Evolutionary conservation across 345 rosid genomes (phyloP).

Genomic region (Viola odorata): DNA sequence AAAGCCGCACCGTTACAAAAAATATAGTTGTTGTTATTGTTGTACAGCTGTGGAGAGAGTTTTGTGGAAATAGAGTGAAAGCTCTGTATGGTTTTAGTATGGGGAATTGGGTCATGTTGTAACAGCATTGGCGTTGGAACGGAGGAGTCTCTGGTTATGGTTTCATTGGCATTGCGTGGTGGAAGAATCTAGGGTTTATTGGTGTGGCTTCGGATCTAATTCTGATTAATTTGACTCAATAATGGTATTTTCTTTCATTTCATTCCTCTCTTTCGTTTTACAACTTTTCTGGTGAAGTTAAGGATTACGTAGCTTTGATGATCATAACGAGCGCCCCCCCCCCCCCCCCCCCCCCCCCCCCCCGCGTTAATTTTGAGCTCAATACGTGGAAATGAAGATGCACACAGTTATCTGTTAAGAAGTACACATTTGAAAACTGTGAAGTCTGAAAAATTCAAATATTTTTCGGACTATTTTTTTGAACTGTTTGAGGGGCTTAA

Average conservation of each 20-base stretch:
- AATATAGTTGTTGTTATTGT: background rate
- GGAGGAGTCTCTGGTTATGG: constrained; percentile 3
- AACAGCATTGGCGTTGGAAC: constrained; percentile 9
- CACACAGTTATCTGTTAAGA: too few relatives aligned
- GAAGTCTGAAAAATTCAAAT: too few relatives aligned
- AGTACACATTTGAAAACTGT: too few relatives aligned
- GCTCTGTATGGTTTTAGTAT: background rate
- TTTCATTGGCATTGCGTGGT: constrained; percentile 12
- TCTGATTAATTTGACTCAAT: constrained; percentile 14
- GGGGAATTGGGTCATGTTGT: constrained; percentile 10
- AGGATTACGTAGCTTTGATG: too few relatives aligned
- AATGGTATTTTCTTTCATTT: constrained; percentile 27
- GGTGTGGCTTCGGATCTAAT: constrained; percentile 27
- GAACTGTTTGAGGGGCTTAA: too few relatives aligned
- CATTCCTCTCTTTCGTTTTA: background rate
- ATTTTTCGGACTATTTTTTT: too few relatives aligned
- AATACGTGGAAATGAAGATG: too few relatives aligned
- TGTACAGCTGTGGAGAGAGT: background rate
- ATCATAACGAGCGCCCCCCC: too few relatives aligned
- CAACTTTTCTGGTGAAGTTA: background rate
- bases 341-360: too few relatives aligned
- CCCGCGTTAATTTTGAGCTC: too few relatives aligned
- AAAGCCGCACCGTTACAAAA: background rate
- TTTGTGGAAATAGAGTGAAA: too few relatives aligned
- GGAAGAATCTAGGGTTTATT: constrained; percentile 24